Conservation (phyloP, 306 rosid species). For the Vigna trinervia region DNA sequence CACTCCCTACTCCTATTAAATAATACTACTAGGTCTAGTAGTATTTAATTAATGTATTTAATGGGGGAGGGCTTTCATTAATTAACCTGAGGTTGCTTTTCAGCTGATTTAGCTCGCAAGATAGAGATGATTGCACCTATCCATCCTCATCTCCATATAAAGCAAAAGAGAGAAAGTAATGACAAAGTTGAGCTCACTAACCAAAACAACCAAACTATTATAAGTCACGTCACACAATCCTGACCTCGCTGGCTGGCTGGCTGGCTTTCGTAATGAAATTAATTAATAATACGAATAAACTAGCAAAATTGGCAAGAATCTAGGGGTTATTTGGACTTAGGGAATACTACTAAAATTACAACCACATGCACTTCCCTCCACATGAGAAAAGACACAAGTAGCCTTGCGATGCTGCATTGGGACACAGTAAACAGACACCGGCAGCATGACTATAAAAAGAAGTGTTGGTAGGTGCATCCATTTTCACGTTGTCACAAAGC, state of each 20-base stretch:
- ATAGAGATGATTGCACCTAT: slow-evolving; percentile 51
- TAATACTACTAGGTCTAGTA: background rate
- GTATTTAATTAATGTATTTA: background rate
- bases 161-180: slow-evolving; percentile 39
- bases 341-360: slow-evolving; percentile 7
- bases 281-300: slow-evolving; percentile 31
- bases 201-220: slow-evolving; percentile 28
- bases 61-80: slow-evolving; percentile 37
- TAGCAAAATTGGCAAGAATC: slow-evolving; percentile 43
- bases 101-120: slow-evolving; percentile 55
- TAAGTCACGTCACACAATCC: slow-evolving; percentile 45
- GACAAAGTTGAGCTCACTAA: slow-evolving; percentile 42
- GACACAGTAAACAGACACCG: slow-evolving; percentile 39
- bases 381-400: slow-evolving; percentile 24
- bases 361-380: background rate
- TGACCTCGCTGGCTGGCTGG: background rate
- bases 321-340: slow-evolving; percentile 39
- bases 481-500: slow-evolving; percentile 49
- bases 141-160: slow-evolving; percentile 51
- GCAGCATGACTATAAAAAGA: slow-evolving; percentile 37
- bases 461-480: slow-evolving; percentile 43
- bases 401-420: slow-evolving; percentile 27
- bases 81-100: slow-evolving; percentile 44
- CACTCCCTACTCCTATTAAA: slow-evolving; percentile 5
- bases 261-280: slow-evolving; percentile 8